These are phyloP conservation scores for Xylariaceae sp. DNA, from an alignment of 2,329 filamentous ascomycete genomes.

Conservation along the genomic window DNA sequence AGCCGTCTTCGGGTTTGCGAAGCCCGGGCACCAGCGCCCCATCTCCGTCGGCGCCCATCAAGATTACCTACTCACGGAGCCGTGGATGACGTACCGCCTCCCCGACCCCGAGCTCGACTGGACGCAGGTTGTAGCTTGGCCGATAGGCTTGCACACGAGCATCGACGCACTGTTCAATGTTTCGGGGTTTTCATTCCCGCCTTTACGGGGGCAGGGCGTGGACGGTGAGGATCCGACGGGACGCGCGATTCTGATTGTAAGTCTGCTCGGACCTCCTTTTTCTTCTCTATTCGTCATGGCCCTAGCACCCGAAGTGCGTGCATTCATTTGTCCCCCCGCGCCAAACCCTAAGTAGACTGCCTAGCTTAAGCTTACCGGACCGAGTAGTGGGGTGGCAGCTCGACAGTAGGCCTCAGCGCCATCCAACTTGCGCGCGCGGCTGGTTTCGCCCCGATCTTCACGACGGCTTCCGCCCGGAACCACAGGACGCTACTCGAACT, in stretches of 20 bases:
- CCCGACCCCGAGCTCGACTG: not conserved
- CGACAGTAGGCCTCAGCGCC: constrained; percentile 35
- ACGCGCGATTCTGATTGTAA: constrained; percentile 16
- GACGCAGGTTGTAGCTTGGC: constrained; percentile 12
- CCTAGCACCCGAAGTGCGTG: not conserved
- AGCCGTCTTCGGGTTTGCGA: constrained; percentile 22
- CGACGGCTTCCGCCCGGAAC: constrained; percentile 34
- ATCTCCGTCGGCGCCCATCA: constrained; percentile 26
- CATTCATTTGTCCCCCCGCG: no score
- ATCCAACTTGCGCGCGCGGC: constrained; percentile 36
- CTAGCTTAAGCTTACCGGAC: no score
- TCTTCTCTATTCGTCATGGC: not conserved
- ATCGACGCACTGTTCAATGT: constrained; percentile 13
- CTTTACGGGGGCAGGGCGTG: not conserved
- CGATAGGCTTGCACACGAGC: constrained; percentile 1
- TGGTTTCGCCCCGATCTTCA: constrained; percentile 35
- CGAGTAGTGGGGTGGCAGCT: constrained; percentile 35
- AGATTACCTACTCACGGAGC: constrained; percentile 20
- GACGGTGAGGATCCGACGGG: constrained; percentile 13
- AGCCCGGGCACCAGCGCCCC: constrained; percentile 15
- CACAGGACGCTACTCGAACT: constrained; percentile 33
- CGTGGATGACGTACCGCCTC: constrained; percentile 6
- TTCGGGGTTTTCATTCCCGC: constrained; percentile 15
- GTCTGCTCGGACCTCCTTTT: not conserved
- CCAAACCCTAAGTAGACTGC: not conserved